Evolutionary conservation across 2,329 filamentous ascomycete species (phyloP).

Genomic region (Tolypocladium cylindrosporum): DNA sequence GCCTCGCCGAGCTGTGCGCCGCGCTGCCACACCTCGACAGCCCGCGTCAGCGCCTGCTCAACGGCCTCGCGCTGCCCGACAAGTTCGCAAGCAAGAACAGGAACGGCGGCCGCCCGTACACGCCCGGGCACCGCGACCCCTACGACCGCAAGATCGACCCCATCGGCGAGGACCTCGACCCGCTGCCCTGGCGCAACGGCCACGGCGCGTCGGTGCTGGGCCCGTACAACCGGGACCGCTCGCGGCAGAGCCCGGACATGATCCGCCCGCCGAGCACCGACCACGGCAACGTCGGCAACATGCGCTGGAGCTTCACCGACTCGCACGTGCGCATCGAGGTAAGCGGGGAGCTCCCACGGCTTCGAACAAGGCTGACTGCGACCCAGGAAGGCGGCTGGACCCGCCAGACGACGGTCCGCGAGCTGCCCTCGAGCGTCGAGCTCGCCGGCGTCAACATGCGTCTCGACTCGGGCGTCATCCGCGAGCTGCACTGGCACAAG

Average conservation of each 20-base stretch:
- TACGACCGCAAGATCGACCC: constrained; percentile 54
- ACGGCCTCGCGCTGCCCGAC: constrained; percentile 35
- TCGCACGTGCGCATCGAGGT: constrained; percentile 52
- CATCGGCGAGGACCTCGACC: constrained; percentile 49
- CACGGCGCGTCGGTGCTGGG: constrained; percentile 57
- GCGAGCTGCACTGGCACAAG: constrained; percentile 74
- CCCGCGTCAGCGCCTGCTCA: constrained; percentile 42
- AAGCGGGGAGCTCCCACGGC: no score
- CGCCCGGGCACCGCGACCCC: constrained; percentile 48
- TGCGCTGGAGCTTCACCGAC: constrained; percentile 62
- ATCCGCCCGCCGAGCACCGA: constrained; percentile 65
- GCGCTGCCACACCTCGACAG: constrained; percentile 33
- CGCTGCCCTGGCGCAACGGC: constrained; percentile 54
- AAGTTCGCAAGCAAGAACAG: constrained; percentile 27
- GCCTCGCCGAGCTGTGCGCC: constrained; percentile 8
- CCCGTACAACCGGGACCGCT: constrained; percentile 57
- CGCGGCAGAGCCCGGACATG: constrained; percentile 61
- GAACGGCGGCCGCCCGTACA: constrained; percentile 40
- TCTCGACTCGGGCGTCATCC: constrained; percentile 60
- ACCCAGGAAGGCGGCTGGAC: constrained; percentile 58
- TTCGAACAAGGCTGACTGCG: neutral
- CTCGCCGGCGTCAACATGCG: constrained; percentile 73
- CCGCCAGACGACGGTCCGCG: constrained; percentile 58
- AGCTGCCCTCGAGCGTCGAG: constrained; percentile 56
- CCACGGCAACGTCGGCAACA: constrained; percentile 58